These are phyloP conservation scores for Cyberlindnera subsufficiens DNA, from an alignment of 805 yeast genomes.

Conservation along the genomic window DNA sequence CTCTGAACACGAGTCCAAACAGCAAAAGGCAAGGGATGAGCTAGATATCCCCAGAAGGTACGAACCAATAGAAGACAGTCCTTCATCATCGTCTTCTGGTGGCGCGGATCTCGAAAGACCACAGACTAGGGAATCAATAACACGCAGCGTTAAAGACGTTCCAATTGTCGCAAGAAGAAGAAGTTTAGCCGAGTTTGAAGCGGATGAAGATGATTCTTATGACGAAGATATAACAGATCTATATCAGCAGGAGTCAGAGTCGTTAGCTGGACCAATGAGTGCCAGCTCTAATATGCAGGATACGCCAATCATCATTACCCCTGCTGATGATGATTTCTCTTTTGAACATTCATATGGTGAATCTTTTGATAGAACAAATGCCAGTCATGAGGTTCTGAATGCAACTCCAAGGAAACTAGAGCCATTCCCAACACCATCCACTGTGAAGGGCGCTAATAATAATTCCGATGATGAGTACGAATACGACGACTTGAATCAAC, in stretches of 20 bases:
- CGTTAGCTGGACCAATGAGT: background rate
- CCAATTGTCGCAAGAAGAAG: constrained; percentile 28
- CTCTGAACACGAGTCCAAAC: background rate
- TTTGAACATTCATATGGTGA: constrained; percentile 15
- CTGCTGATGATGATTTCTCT: constrained; percentile 10
- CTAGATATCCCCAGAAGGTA: constrained; percentile 5
- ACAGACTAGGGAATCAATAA: background rate
- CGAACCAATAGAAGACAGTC: background rate
- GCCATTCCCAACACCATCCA: constrained; percentile 11
- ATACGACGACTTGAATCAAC: constrained; percentile 14
- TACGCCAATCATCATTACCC: background rate
- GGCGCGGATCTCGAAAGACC: background rate
- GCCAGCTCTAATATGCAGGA: background rate
- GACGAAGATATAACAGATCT: constrained; percentile 24
- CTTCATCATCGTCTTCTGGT: background rate
- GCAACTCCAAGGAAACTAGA: constrained; percentile 4
- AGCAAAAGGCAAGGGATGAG: constrained; percentile 1
- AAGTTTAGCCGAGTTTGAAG: constrained; percentile 19
- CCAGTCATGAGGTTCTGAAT: constrained; percentile 7
- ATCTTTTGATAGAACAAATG: constrained; percentile 8
- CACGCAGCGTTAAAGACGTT: constrained; percentile 20
- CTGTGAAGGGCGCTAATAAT: constrained; percentile 5
- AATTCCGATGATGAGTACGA: constrained; percentile 18
- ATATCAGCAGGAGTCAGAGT: constrained; percentile 10
- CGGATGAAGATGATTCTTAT: constrained; percentile 22